These are phyloP conservation scores for Fraxinus latifolia DNA, from an alignment of 305 asterid genomes.

Conservation along the genomic window DNA sequence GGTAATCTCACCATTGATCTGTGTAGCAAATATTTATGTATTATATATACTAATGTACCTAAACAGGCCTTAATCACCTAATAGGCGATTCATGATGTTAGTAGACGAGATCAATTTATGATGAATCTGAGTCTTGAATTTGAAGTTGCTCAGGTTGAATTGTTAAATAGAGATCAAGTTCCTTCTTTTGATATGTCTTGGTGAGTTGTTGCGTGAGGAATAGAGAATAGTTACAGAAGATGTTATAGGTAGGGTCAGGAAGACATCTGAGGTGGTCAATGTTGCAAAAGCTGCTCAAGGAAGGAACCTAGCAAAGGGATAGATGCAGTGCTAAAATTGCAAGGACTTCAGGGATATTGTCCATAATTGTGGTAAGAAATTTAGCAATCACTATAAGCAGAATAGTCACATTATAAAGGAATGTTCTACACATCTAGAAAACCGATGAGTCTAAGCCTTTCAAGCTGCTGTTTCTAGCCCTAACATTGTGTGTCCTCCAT, in stretches of 20 bases:
- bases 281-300: neutral
- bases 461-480: neutral
- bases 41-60: too few species aligned
- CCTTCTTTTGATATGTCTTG: neutral
- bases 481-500: neutral
- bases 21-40: too few species aligned
- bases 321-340: neutral
- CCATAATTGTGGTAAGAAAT: neutral
- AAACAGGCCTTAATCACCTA: too few species aligned
- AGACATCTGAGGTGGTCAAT: conserved; percentile 1
- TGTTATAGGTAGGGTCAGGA: neutral
- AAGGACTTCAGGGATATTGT: neutral
- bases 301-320: neutral
- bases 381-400: neutral
- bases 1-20: too few species aligned
- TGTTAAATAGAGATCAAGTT: neutral
- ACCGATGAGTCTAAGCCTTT: neutral
- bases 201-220: neutral
- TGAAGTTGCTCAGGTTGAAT: neutral
- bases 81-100: too few species aligned
- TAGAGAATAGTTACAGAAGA: neutral
- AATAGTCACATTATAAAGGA: neutral
- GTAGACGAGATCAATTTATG: too few species aligned
- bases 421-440: neutral
- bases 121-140: too few species aligned